Evolutionary conservation across 352 stramenopile species (phyloP).

Genomic region (Phytophthora foliorum): DNA sequence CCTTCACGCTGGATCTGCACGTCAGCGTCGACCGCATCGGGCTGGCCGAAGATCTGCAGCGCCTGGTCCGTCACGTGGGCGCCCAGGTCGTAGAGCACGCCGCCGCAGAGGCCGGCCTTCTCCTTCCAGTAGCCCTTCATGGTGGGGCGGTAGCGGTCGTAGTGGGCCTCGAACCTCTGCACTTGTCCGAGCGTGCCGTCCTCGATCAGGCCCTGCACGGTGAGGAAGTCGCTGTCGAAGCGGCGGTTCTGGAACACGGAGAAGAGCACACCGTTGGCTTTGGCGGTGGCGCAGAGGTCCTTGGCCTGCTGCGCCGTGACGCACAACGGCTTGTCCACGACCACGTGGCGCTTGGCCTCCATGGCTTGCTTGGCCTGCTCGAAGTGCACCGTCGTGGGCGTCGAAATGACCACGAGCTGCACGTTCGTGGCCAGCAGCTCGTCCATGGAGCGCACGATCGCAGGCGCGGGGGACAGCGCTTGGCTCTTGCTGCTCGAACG

Average conservation of each 20-base stretch:
- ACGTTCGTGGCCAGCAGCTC: slow-evolving; percentile 69
- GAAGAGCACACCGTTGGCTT: slow-evolving; percentile 66
- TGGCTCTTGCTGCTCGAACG: slow-evolving; percentile 74
- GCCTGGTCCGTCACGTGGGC: slow-evolving; percentile 77
- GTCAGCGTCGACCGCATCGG: slow-evolving; percentile 56
- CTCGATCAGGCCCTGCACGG: slow-evolving; percentile 57
- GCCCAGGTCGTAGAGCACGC: slow-evolving; percentile 78
- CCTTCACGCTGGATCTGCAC: slow-evolving; percentile 83
- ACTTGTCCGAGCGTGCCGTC: slow-evolving; percentile 61
- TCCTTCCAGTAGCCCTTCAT: slow-evolving; percentile 89
- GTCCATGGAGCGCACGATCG: slow-evolving; percentile 79
- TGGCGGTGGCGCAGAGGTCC: slow-evolving; percentile 59
- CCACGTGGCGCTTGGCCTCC: slow-evolving; percentile 76
- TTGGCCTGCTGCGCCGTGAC: slow-evolving; percentile 61
- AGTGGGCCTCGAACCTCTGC: slow-evolving; percentile 69
- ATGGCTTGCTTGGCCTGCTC: slow-evolving; percentile 78
- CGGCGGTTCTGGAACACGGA: slow-evolving; percentile 84
- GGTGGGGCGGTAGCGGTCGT: slow-evolving; percentile 69
- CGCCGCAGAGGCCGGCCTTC: slow-evolving; percentile 58
- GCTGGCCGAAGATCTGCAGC: slow-evolving; percentile 70
- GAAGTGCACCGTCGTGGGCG: slow-evolving; percentile 79
- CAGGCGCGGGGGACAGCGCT: slow-evolving; percentile 48
- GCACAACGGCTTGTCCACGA: slow-evolving; percentile 83
- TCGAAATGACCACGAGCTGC: slow-evolving; percentile 80
- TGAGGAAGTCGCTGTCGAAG: slow-evolving; percentile 84